Conservation (phyloP, 2,329 filamentous ascomycete species). For the Monilinia fructigena region DNA sequence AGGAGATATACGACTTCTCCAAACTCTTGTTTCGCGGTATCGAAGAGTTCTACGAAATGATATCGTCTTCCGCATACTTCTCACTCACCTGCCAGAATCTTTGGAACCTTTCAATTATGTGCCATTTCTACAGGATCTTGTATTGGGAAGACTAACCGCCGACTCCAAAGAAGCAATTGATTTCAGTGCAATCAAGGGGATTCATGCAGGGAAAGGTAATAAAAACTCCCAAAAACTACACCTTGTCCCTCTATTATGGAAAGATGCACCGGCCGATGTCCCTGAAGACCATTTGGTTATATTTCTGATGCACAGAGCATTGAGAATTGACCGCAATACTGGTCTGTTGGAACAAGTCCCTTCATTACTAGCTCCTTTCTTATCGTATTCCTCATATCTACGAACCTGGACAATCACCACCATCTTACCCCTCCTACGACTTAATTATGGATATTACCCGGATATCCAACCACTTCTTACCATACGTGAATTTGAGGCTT, state of each 20-base stretch:
- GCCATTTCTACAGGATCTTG: slow-evolving; percentile 57
- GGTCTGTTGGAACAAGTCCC: slow-evolving; percentile 70
- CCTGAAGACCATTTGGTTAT: slow-evolving; percentile 56
- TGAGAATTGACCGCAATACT: slow-evolving; percentile 68
- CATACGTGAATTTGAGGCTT: slow-evolving; percentile 61
- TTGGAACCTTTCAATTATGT: slow-evolving; percentile 62
- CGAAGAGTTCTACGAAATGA: slow-evolving; percentile 59
- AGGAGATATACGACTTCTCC: slow-evolving; percentile 62
- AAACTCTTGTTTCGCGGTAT: slow-evolving; percentile 57
- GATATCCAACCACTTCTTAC: slow-evolving; percentile 46
- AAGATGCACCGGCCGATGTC: slow-evolving; percentile 48
- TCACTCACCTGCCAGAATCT: slow-evolving; percentile 76
- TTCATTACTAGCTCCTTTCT: slow-evolving; percentile 66
- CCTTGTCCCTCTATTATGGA: slow-evolving; percentile 56
- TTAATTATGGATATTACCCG: slow-evolving; percentile 69
- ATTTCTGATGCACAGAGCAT: slow-evolving; percentile 67
- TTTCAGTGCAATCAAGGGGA: slow-evolving; percentile 52
- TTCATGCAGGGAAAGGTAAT: slow-evolving; percentile 63
- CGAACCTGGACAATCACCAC: slow-evolving; percentile 68
- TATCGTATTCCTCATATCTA: slow-evolving; percentile 59
- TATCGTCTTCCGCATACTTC: slow-evolving; percentile 67
- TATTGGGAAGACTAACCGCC: slow-evolving; percentile 30
- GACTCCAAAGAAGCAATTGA: slow-evolving; percentile 51
- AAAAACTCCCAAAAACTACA: slow-evolving; percentile 63
- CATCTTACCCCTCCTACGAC: slow-evolving; percentile 65